Percentiles rank a stretch among this genome's conserved stretches.
Evolutionary conservation across 306 rosid species (phyloP).

Genomic region (Dryas octopetala): DNA sequence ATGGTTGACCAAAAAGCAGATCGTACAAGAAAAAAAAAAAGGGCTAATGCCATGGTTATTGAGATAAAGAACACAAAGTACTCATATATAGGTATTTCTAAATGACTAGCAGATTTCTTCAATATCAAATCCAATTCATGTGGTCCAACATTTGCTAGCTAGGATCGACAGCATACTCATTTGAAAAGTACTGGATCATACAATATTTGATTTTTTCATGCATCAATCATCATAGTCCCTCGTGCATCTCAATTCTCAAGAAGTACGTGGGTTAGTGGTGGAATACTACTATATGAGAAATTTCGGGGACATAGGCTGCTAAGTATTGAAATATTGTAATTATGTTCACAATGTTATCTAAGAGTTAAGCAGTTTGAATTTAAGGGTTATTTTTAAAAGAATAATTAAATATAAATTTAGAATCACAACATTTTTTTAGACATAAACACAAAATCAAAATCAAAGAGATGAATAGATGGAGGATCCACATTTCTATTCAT

Average conservation of each 20-base stretch:
- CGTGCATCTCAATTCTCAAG: conserved; percentile 4
- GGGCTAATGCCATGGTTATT: background rate
- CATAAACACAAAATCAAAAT: too few relatives aligned
- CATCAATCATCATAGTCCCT: conserved; percentile 25
- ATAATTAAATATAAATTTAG: too few relatives aligned
- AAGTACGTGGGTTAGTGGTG: conserved; percentile 31
- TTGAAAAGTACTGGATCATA: background rate
- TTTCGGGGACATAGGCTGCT: too few relatives aligned
- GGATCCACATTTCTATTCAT: too few relatives aligned
- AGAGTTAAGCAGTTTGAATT: too few relatives aligned
- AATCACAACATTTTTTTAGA: too few relatives aligned
- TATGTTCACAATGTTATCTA: too few relatives aligned
- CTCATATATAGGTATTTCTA: background rate
- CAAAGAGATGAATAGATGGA: too few relatives aligned
- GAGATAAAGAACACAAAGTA: background rate
- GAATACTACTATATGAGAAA: background rate
- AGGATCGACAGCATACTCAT: background rate
- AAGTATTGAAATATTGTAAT: too few relatives aligned
- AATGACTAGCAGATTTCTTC: background rate
- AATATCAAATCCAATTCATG: background rate
- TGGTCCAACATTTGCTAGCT: conserved; percentile 17
- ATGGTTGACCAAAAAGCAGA: too few relatives aligned
- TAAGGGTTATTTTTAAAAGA: too few relatives aligned
- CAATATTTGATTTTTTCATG: conserved; percentile 4
- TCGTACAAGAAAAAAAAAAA: too few relatives aligned